Base-by-base conservation (phyloP, 192 early-diverging fungal genomes). In the Backusella australiensis region DNA sequence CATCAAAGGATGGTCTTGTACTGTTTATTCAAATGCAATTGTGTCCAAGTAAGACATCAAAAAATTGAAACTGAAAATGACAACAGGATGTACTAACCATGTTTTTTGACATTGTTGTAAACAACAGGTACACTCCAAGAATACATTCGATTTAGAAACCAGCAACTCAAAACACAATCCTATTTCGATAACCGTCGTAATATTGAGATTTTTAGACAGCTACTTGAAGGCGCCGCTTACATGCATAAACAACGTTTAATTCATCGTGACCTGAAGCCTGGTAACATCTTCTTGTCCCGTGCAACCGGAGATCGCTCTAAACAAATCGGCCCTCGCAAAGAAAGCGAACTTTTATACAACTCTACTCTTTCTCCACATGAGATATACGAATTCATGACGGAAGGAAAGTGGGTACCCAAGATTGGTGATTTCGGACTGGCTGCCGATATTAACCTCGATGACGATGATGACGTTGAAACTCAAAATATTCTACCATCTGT, bases 401-500 rank as follows among this genome's bases (percentile, higher is more conserved):
- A 85, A 36, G 91, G 88, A 36, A 72, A 72, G 7, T 78, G 85
- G 78, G 79, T 87, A 4, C 84, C 87, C 7, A 98, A 96, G 68
- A 94, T 99, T 79, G 97, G 97, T 11, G 97, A 99, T 79, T 99
- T 99, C 86, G 97, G 97, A 6, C 83, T 99, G 68, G 97, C 94
- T 7, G 93, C 95, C 2, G 80, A 84, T 36, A 79, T 86, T 39
- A 83, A 87, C 21, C 75, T 77, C 12, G 66, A 75, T 41, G 68
- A 35, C 12, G n/a, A 19, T 12, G 67, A 69, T 17, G 17, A 71
- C n/a, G 69, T 17, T 71, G 69, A 41, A 52, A 52, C 9, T 72
- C 29, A 19, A 9, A 52, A 32, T 72, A 49, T 29, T n/a, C 15
- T 42, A 15, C 32, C 71, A 0, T 49, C 42, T 19, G 39, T 29